Conservation (phyloP, 345 rosid species). For the Combretum micranthum region DNA sequence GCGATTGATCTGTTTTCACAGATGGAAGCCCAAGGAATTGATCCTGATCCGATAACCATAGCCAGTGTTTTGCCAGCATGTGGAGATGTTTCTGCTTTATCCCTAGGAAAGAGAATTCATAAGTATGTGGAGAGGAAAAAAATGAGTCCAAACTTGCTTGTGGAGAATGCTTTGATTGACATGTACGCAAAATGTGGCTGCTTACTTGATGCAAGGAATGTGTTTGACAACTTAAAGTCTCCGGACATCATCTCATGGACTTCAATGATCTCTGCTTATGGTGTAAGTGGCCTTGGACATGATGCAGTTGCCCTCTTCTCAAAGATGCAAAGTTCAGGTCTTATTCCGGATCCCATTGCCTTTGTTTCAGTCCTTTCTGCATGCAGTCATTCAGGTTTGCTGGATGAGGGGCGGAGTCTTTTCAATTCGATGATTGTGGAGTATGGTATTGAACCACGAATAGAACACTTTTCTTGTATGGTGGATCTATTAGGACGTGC, state of each 20-base stretch:
- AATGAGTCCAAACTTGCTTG: slow-evolving; percentile 23
- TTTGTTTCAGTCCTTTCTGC: slow-evolving; percentile 50
- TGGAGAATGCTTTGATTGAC: slow-evolving; percentile 40
- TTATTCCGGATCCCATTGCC: slow-evolving; percentile 43
- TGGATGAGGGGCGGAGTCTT: slow-evolving; percentile 44
- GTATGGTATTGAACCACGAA: slow-evolving; percentile 21
- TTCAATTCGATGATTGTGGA: slow-evolving; percentile 35
- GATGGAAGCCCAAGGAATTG: slow-evolving; percentile 10
- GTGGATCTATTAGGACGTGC: slow-evolving; percentile 63
- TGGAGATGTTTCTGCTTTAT: slow-evolving; percentile 40
- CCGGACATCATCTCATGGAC: slow-evolving; percentile 38
- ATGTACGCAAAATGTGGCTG: slow-evolving; percentile 63
- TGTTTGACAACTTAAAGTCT: slow-evolving; percentile 31
- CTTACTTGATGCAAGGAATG: slow-evolving; percentile 27
- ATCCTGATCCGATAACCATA: slow-evolving; percentile 11
- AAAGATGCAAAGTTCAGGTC: slow-evolving; percentile 35
- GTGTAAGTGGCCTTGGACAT: slow-evolving; percentile 40
- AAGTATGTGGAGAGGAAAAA: slow-evolving; percentile 19
- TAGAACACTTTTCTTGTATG: slow-evolving; percentile 55
- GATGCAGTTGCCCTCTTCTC: slow-evolving; percentile 37
- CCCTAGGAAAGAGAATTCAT: slow-evolving; percentile 35
- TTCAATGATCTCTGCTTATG: slow-evolving; percentile 47
- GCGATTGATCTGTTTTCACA: slow-evolving; percentile 16
- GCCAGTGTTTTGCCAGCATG: slow-evolving; percentile 27
- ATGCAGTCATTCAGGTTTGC: slow-evolving; percentile 55